A percentile compares a stretch with the other conserved stretches of the same genome.
These are phyloP conservation scores for Fusarium tuaranense DNA, from an alignment of 2,329 filamentous ascomycete species.

Conservation along the genomic window DNA sequence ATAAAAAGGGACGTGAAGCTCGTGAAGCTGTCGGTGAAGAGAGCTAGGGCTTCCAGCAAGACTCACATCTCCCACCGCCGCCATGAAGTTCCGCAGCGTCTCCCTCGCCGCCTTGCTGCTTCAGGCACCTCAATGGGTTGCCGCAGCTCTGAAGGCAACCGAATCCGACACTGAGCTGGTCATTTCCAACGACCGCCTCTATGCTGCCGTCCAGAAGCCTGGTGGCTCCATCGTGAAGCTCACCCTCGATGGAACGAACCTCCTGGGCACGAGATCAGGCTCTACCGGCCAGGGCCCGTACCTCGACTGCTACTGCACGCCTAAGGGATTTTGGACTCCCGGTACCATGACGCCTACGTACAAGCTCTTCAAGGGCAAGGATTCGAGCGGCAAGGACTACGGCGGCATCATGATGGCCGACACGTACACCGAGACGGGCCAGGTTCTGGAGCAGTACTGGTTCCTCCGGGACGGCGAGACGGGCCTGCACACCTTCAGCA, in stretches of 20 bases:
- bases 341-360: conserved; percentile 59
- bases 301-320: conserved; percentile 73
- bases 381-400: conserved; percentile 63
- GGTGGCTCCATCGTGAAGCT: conserved; percentile 52
- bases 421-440: conserved; percentile 67
- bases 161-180: conserved; percentile 49
- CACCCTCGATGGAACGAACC: conserved; percentile 56
- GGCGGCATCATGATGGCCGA: conserved; percentile 71
- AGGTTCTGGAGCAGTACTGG: conserved; percentile 73
- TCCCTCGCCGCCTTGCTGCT: conserved; percentile 36
- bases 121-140: conserved; percentile 37
- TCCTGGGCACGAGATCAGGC: conserved; percentile 58
- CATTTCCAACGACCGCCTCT: conserved; percentile 54
- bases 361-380: conserved; percentile 59
- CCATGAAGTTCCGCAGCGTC: conserved; percentile 39
- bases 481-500: conserved; percentile 70
- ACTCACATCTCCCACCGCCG: neutral
- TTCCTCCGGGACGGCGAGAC: conserved; percentile 73
- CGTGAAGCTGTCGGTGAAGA: conserved; percentile 6
- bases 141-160: conserved; percentile 48
- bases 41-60: conserved; percentile 6
- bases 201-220: conserved; percentile 52
- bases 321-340: conserved; percentile 69
- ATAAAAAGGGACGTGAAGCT: conserved; percentile 26
- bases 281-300: conserved; percentile 65